phyloP scores from a whole-genome alignment of 768 basidiomycete genomes.

The Agrocybe chaxingu region DNA sequence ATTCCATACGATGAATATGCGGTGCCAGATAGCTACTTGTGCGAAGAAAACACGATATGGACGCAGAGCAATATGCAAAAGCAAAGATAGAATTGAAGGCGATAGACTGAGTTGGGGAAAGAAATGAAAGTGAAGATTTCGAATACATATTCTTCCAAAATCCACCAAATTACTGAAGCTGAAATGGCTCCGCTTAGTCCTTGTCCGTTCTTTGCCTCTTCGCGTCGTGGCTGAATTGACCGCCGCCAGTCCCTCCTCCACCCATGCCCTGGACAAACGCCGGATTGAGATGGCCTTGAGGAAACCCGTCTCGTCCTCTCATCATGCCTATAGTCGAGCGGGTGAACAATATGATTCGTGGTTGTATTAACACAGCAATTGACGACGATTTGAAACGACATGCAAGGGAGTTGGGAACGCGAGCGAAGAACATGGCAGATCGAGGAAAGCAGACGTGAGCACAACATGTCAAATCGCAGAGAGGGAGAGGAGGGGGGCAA shows the following conservation, averaged over 20 bases:
- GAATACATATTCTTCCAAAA: neutral
- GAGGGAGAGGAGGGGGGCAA: neutral
- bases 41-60: neutral
- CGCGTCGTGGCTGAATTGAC: neutral
- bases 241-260: constrained; percentile 3
- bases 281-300: constrained; percentile 70
- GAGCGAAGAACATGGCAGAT: constrained; percentile 14
- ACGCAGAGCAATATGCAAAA: neutral
- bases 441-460: constrained; percentile 31
- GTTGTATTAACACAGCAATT: constrained; percentile 5
- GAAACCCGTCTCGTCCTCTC: constrained; percentile 38
- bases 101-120: neutral
- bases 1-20: too few relatives aligned
- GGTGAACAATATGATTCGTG: constrained; percentile 4
- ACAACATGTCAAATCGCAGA: constrained; percentile 26
- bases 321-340: constrained; percentile 48
- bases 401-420: constrained; percentile 1
- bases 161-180: neutral
- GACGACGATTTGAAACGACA: neutral
- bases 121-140: neutral
- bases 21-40: too few relatives aligned
- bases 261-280: constrained; percentile 54
- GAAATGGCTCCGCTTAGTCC: neutral
- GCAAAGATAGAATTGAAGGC: neutral
- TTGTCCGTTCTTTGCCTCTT: neutral